Evolutionary conservation across 495 filamentous ascomycete species (phyloP).

Genomic region (Aspergillus conjunctus): DNA sequence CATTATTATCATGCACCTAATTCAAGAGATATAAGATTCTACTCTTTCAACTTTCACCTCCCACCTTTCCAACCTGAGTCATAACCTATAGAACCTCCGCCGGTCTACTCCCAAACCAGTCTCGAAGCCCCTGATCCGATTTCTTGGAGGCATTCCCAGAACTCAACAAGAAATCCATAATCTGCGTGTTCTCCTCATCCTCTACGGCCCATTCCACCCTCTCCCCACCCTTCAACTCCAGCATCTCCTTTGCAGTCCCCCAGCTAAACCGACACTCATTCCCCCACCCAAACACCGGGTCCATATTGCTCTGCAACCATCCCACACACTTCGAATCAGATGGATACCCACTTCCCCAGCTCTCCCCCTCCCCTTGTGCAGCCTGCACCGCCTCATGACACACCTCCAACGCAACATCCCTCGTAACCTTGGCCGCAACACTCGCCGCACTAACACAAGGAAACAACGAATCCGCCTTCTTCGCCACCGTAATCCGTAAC

Average conservation of each 20-base stretch:
- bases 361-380: conserved; percentile 29
- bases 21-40: neutral
- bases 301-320: conserved; percentile 86
- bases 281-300: conserved; percentile 94
- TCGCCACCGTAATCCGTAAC: conserved; percentile 80
- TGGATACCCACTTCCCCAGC: conserved; percentile 92
- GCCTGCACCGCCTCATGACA: conserved; percentile 55
- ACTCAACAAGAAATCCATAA: conserved; percentile 72
- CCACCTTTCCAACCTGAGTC: conserved; percentile 1
- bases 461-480: conserved; percentile 93
- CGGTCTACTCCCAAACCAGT: conserved; percentile 47
- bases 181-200: conserved; percentile 64
- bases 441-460: conserved; percentile 92
- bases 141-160: conserved; percentile 26
- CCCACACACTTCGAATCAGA: conserved; percentile 77
- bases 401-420: conserved; percentile 84
- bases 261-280: conserved; percentile 91
- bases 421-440: conserved; percentile 93
- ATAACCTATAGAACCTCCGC: conserved; percentile 32
- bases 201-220: conserved; percentile 79
- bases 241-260: conserved; percentile 90
- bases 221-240: conserved; percentile 66
- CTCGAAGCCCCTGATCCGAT: conserved; percentile 35
- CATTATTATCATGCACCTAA: conserved; percentile 14
- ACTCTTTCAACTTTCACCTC: conserved; percentile 13